Percentiles rank a stretch among this genome's conserved stretches.
Conservation (phyloP, 2,329 filamentous ascomycete species). For the Penicillium sp. region DNA sequence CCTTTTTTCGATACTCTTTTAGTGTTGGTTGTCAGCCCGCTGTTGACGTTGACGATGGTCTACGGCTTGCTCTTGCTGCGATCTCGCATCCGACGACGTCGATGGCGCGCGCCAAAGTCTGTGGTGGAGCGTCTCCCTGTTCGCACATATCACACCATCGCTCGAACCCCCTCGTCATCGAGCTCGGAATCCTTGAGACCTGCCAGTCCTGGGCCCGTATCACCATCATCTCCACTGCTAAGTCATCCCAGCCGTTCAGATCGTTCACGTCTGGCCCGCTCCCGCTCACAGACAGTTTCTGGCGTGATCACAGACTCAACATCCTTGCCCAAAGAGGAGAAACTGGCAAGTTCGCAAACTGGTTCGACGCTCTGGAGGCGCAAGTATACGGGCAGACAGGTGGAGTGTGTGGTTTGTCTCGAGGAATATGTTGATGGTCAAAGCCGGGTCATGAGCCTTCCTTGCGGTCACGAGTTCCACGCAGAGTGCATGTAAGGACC, state of each 20-base stretch:
- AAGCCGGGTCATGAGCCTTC: slow-evolving; percentile 91
- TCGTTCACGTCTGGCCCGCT: slow-evolving; percentile 26
- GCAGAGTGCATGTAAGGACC: slow-evolving; percentile 90
- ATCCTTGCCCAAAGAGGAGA: slow-evolving; percentile 40
- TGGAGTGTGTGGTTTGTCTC: slow-evolving; percentile 92
- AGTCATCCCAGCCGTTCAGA: slow-evolving; percentile 27
- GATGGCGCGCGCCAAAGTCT: slow-evolving; percentile 96
- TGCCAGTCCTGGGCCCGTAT: slow-evolving; percentile 59
- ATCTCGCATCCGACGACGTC: slow-evolving; percentile 77
- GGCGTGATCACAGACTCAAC: slow-evolving; percentile 23
- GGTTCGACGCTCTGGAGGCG: slow-evolving; percentile 43
- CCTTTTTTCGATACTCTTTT: slow-evolving; percentile 94
- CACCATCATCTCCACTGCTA: slow-evolving; percentile 73
- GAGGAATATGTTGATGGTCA: slow-evolving; percentile 95
- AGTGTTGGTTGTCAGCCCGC: slow-evolving; percentile 90
- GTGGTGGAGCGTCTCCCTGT: slow-evolving; percentile 93
- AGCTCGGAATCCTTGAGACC: slow-evolving; percentile 51
- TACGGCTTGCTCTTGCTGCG: slow-evolving; percentile 83
- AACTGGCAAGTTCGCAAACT: slow-evolving; percentile 26
- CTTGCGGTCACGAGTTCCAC: slow-evolving; percentile 97
- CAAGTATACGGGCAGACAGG: slow-evolving; percentile 58
- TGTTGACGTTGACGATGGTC: slow-evolving; percentile 87
- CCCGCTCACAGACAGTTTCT: slow-evolving; percentile 35
- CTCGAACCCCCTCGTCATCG: slow-evolving; percentile 53
- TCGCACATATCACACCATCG: slow-evolving; percentile 85